Base-by-base conservation (phyloP, 164 flowering plant species). In the Piper betle region DNA sequence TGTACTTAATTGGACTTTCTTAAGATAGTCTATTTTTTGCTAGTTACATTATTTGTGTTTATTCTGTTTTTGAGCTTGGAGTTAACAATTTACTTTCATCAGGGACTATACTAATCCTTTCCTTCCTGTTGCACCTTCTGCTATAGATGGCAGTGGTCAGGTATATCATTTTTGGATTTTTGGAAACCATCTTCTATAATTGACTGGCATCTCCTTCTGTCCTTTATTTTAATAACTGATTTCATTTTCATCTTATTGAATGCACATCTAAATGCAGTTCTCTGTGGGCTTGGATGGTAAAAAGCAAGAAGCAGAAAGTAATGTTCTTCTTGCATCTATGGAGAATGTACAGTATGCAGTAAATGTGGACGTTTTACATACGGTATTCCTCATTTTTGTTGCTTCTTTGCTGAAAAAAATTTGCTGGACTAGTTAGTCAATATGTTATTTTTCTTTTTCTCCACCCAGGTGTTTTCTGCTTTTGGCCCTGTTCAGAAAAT, bases 291-390 rank as follows among this genome's bases (percentile, higher is more conserved):
- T 78, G 37, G 96, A 94, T 80, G 97, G 91, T 52, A 88, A 75
- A 67, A 86, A 80, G 60, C 66, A 83, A 42, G 97, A 90, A 67
- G 79, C 88, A 17, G 97, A 94, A 81, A 88, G 97, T 69, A 94
- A 94, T 72, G 97, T 94, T 56, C 91, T 90, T 66, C 95, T 90
- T 64, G 96, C 95, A 46, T 88, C 97, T 0, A 86, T 93, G 65
- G 99, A 93, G 74, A 91, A 94, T 72, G 84, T 88, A 96, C 99
- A 91, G 60, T 94, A 88, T 83, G 89, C 82, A 37, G 99, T 94
- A 62, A 91, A 86, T 15, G 82, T 83, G 77, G 99, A 94, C 68
- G 86, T 84, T 66, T 58, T 91, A 20, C 86, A 87, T 68, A 84
- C 74, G 99, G 99, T 93, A 84, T 62, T 20, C n/a, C 18, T 40